Base-by-base conservation (phyloP, 805 yeast genomes). In the Metschnikowia aberdeeniae region DNA sequence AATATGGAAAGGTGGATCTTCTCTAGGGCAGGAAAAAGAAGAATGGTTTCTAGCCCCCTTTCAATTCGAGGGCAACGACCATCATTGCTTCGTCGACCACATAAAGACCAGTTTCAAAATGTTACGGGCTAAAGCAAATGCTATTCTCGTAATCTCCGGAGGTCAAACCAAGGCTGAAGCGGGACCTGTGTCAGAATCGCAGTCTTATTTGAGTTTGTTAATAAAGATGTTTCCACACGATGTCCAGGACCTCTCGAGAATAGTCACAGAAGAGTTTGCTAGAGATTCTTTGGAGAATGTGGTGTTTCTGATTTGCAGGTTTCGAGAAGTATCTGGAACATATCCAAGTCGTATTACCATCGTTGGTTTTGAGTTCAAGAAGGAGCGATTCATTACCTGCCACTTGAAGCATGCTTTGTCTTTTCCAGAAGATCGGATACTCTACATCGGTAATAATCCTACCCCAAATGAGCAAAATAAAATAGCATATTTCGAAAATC, bases 221-320 rank as follows among this genome's bases (percentile, higher is more conserved):
- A 34, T 55, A 30, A 57, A 62, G 11, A 51, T 79, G 40, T 38
- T 42, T 4, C 34, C 43, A 2, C 40, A 34, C 7, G 46, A 26
- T 14, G 32, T 22, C 5, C 19, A 14, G 6, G 37, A 57, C 10
- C 17, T 54, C 14, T 42, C 54, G 9, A 40, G 68, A 38, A 62
- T 83, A 0, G 49, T 68, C 5, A 64, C 81, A 1, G 96, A 87
- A 56, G 90, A 84, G 53, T 83, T 62, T 59, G 89, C 95, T 0
- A 65, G 88, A 33, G 95, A 87, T 61, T 85, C 93, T 1, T 83
- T 83, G 58, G 95, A 87, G 57, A 87, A 87, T 60, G 76, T 86
- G 5, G 48, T 85, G 3, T 85, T 79, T 60, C 78, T 84, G 51
- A 52, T 84, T 2, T 68, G 76, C 30, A 64, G 80, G 42, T 86